Conservation (phyloP, 2,329 filamentous ascomycete genomes). For the Colletotrichum ledebouriae region DNA sequence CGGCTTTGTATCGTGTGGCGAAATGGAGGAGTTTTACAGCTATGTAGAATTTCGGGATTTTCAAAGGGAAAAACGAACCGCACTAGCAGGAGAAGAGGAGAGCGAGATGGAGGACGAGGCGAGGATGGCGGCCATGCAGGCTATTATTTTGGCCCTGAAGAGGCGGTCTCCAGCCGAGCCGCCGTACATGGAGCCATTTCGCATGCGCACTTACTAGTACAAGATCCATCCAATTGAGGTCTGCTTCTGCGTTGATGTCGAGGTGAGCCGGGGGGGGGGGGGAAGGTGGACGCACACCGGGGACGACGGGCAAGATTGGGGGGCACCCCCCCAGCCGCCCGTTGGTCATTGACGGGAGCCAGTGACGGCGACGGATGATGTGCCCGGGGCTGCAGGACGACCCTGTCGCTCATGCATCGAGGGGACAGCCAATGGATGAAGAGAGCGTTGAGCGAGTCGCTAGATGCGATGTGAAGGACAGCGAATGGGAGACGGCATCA, state of each 20-base stretch:
- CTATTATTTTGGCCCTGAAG: slow-evolving; percentile 33
- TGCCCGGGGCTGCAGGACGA: slow-evolving; percentile 8
- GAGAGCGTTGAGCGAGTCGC: slow-evolving; percentile 39
- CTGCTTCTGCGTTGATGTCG: neutral
- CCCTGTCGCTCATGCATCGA: slow-evolving; percentile 8
- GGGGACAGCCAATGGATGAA: slow-evolving; percentile 27
- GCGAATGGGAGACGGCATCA: slow-evolving; percentile 35
- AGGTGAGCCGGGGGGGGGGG: slow-evolving; percentile 9
- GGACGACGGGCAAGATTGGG: neutral
- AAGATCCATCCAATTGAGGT: slow-evolving; percentile 37
- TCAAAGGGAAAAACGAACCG: neutral
- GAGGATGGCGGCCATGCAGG: slow-evolving; percentile 11
- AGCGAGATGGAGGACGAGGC: slow-evolving; percentile 41
- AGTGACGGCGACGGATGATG: slow-evolving; percentile 4
- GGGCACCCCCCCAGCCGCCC: neutral
- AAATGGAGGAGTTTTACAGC: neutral
- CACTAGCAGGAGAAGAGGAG: slow-evolving; percentile 25
- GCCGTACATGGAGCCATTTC: slow-evolving; percentile 24
- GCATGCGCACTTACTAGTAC: slow-evolving; percentile 40
- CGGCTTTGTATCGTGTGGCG: neutral
- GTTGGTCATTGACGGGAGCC: neutral
- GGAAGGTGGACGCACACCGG: slow-evolving; percentile 7
- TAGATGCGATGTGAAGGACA: slow-evolving; percentile 7
- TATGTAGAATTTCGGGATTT: neutral
- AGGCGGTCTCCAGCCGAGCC: slow-evolving; percentile 11